A percentile compares a stretch with the other conserved stretches of the same genome.
Conservation (phyloP, 1,139 yeast species). For the Blastobotrys capitulatus region DNA sequence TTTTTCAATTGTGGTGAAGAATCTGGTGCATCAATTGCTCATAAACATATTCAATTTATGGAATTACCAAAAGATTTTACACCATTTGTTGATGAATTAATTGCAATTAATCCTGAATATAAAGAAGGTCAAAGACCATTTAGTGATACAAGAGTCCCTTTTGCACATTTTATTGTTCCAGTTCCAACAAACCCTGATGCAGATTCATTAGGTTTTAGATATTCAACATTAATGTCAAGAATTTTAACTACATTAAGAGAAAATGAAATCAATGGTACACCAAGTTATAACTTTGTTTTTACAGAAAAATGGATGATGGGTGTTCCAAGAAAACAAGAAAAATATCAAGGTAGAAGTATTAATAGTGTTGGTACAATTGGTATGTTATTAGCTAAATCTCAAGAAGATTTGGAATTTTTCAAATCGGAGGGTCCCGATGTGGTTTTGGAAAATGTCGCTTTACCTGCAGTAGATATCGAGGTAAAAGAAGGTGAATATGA, state of each 20-base stretch:
- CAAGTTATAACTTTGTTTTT: conserved; percentile 73
- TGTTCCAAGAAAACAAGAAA: conserved; percentile 54
- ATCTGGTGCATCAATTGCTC: conserved; percentile 92
- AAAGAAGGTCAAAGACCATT: conserved; percentile 49
- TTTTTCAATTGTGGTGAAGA: conserved; percentile 84
- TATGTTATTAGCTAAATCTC: conserved; percentile 65
- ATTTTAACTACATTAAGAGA: conserved; percentile 55
- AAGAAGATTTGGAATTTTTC: conserved; percentile 39
- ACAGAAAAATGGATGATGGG: conserved; percentile 78
- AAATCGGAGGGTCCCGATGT: conserved; percentile 29
- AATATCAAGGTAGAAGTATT: conserved; percentile 47
- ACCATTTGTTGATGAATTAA: conserved; percentile 56
- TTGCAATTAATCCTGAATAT: conserved; percentile 41
- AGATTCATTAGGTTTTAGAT: conserved; percentile 50
- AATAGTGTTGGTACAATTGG: conserved; percentile 84
- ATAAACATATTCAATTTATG: conserved; percentile 85
- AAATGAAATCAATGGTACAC: conserved; percentile 29
- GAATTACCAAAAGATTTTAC: conserved; percentile 53
- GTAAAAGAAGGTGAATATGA: conserved; percentile 27
- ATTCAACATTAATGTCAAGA: conserved; percentile 65
- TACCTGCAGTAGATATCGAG: conserved; percentile 40
- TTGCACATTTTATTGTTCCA: conserved; percentile 76
- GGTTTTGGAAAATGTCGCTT: conserved; percentile 57
- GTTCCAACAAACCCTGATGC: conserved; percentile 35
- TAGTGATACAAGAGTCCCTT: conserved; percentile 56